phyloP scores from a whole-genome alignment of 148 eudicot species.

The Dysphania ambrosioides region DNA sequence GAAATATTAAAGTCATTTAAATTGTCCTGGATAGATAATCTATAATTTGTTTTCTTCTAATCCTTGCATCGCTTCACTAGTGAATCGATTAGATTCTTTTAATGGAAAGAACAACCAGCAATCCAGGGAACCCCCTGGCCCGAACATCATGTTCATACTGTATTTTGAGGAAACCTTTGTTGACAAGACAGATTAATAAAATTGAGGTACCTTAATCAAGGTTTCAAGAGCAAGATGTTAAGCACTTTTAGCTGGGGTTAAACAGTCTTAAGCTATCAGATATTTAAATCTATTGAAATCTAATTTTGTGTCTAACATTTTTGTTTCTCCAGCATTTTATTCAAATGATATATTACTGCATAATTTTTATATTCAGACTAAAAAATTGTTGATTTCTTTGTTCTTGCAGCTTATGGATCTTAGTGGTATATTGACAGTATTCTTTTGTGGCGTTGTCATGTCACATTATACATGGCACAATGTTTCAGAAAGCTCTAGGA shows the following conservation, averaged over 20 bases:
- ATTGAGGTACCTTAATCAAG: not conserved
- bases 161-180: not conserved
- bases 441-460: conserved; percentile 47
- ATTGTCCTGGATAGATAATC: not conserved
- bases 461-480: conserved; percentile 89
- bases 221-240: not conserved
- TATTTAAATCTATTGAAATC: not conserved
- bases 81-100: not conserved
- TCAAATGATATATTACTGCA: not conserved
- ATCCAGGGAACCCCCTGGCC: not conserved
- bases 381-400: conserved; percentile 11
- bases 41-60: not conserved
- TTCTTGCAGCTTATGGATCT: conserved; percentile 60
- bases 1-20: not conserved
- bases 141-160: not conserved
- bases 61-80: not conserved
- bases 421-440: conserved; percentile 71
- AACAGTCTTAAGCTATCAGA: not conserved
- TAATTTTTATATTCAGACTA: not conserved
- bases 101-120: not conserved
- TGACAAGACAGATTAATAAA: not conserved
- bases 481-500: conserved; percentile 72
- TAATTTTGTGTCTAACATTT: not conserved
- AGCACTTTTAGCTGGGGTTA: not conserved
- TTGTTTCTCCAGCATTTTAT: not conserved